phyloP scores from a whole-genome alignment of 2,329 filamentous ascomycete genomes.

The Aureobasidium sp. region DNA sequence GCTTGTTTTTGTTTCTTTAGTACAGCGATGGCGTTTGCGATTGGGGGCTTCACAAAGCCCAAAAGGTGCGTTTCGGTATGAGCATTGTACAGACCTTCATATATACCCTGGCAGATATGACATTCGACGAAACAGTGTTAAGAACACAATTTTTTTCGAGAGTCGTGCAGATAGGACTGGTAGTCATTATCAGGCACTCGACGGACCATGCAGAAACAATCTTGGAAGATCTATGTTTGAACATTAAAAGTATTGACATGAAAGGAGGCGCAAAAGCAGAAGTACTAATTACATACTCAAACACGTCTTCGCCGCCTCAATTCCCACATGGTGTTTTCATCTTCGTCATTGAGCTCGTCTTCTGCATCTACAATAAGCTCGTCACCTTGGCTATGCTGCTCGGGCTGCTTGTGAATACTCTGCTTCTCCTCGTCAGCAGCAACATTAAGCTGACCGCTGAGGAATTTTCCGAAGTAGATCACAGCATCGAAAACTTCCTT shows the following conservation, averaged over 20 bases:
- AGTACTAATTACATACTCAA: neutral
- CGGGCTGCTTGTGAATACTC: neutral
- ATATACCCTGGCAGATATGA: neutral
- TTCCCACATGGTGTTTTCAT: neutral
- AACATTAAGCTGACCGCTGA: conserved; percentile 45
- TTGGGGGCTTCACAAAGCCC: neutral
- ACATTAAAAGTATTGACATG: neutral
- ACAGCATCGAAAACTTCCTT: conserved; percentile 80
- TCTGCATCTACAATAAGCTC: neutral
- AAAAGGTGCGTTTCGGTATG: neutral
- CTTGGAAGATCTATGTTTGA: neutral
- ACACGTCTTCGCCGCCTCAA: conserved; percentile 1
- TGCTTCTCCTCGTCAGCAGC: conserved; percentile 12
- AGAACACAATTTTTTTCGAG: too few relatives aligned
- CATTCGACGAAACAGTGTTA: neutral
- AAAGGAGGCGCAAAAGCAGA: neutral
- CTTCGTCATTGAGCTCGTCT: neutral
- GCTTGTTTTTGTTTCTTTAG: neutral
- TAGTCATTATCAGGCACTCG: too few relatives aligned
- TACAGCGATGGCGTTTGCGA: neutral
- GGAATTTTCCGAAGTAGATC: conserved; percentile 74
- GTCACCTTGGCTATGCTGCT: neutral
- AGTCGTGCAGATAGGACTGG: neutral
- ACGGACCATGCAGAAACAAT: too few relatives aligned
- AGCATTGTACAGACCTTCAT: neutral